Evolutionary conservation across 75 land plant species (phyloP).

Genomic region (Azolla pinnata): DNA sequence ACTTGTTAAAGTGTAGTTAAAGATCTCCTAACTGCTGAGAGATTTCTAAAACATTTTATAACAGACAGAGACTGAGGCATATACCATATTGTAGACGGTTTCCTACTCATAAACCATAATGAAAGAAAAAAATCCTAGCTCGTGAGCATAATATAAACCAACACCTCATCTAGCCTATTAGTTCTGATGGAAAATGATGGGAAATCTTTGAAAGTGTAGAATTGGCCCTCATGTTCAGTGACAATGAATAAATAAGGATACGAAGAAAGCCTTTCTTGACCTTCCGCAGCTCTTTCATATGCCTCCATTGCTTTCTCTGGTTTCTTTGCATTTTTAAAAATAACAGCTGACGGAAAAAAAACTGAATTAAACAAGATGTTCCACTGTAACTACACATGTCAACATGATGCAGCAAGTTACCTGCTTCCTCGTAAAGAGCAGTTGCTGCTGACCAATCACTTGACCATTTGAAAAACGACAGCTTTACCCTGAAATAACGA

Average conservation of each 20-base stretch:
- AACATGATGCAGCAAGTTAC: constrained; percentile 18
- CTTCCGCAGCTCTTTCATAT: constrained; percentile 82
- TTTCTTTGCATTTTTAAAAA: constrained; percentile 51
- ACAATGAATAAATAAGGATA: constrained; percentile 57
- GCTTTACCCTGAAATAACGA: constrained; percentile 52
- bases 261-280: constrained; percentile 92
- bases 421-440: constrained; percentile 82
- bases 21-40: not conserved
- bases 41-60: no score
- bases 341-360: constrained; percentile 33
- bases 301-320: constrained; percentile 79
- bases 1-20: not conserved
- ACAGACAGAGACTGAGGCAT: no score
- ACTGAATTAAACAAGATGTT: not conserved
- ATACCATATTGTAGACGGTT: no score
- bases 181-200: no score
- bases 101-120: no score
- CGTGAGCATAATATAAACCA: not conserved
- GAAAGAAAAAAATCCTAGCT: not conserved
- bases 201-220: no score
- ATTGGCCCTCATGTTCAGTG: no score
- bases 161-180: no score
- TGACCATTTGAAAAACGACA: constrained; percentile 80
- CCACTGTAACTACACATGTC: not conserved
- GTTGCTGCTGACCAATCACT: constrained; percentile 83